phyloP scores from a whole-genome alignment of 2,329 filamentous ascomycete genomes.

The Fusarium austroafricanum region DNA sequence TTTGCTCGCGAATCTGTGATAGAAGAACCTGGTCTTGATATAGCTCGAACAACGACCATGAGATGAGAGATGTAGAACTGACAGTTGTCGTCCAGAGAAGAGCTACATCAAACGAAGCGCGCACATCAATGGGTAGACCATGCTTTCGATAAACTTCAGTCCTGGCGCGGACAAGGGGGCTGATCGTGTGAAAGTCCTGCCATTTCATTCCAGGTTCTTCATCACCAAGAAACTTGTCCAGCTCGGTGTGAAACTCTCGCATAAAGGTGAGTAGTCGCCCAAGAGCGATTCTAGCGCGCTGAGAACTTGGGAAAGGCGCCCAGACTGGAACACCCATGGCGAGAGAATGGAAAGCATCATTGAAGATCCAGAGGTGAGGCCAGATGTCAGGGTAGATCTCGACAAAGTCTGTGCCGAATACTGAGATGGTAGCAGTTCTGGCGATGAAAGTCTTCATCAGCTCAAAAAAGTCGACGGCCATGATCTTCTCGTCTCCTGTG shows the following conservation, averaged over 20 bases:
- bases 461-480: conserved; percentile 51
- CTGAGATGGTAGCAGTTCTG: conserved; percentile 49
- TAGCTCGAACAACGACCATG: conserved; percentile 58
- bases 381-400: conserved; percentile 55
- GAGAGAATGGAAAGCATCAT: conserved; percentile 50
- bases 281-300: conserved; percentile 48
- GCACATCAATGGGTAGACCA: conserved; percentile 47
- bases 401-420: conserved; percentile 57
- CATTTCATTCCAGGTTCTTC: conserved; percentile 50
- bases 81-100: conserved; percentile 55
- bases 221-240: conserved; percentile 51
- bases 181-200: conserved; percentile 54
- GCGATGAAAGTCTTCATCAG: conserved; percentile 53
- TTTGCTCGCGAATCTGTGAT: conserved; percentile 53
- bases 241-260: conserved; percentile 51
- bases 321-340: conserved; percentile 49
- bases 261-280: conserved; percentile 46
- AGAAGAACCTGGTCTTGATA: conserved; percentile 54
- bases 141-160: conserved; percentile 47
- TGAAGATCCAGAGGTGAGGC: conserved; percentile 53
- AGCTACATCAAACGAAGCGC: conserved; percentile 51
- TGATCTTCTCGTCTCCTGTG: conserved; percentile 38
- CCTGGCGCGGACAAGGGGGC: conserved; percentile 49
- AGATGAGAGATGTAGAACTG: conserved; percentile 53
- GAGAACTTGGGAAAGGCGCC: conserved; percentile 50